Evolutionary conservation across 257 asterid genomes (phyloP), one percentile per base, ranked within the genome.

Genomic region (Agastache rugosa): DNA sequence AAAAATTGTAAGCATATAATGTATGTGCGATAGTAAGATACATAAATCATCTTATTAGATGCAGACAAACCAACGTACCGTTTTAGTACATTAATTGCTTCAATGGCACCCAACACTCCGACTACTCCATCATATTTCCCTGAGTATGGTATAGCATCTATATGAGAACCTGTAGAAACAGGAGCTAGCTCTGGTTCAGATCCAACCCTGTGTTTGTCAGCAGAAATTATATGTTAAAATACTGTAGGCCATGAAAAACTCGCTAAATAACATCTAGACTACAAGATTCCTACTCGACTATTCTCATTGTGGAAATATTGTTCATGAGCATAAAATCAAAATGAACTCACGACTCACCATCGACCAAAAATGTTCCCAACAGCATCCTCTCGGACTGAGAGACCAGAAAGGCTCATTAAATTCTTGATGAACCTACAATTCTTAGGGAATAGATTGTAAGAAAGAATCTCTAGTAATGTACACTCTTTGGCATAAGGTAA

Each of bases 31-130:
- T 60, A 44, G 37, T 11, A 22, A 44, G 61, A 23, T 29, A 12
- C 63, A 34, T 9, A 31, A 39, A 42, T 35, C 48, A 63, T 25
- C 31, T 70, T 61, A 34, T 35, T 54, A 17, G 34, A 67, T 5
- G 37, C 19, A 10, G 35, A 27, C 59, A 53, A 45, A 55, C 42
- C 39, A 50, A 67, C 84, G 47, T 79, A 91, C 98, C 93, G 78
- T 71, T 90, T 89, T 34, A 94, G 88, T 27, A 87, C 96, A 77
- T 90, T 90, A 76, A 94, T 84, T 85, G 99, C 96, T 88, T 94
- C 99, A 50, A 90, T 89, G 55, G 98, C 99, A 84, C 99, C 97
- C 84, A 94, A 81, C 37, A 94, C 99, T 22, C 99, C 99, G 78
- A 94, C 88, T 22, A 94, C 96, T 16, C 97, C 99, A 76, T 92